These are phyloP conservation scores for Globisporangium cylindrosporum DNA, from an alignment of 352 stramenopile species.

Conservation along the genomic window DNA sequence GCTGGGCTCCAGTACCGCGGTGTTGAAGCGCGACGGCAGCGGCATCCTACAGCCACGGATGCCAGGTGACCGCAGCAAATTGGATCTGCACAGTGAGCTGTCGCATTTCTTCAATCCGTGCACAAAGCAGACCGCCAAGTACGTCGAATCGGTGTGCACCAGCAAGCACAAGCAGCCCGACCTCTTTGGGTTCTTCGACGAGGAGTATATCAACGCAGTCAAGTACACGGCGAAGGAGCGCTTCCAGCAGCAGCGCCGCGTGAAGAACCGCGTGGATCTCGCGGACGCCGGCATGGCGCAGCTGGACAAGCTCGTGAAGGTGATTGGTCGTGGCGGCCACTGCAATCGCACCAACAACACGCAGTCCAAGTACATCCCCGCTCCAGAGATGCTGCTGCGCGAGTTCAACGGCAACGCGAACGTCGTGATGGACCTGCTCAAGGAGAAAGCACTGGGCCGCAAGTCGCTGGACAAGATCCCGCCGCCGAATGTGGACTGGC, in stretches of 20 bases:
- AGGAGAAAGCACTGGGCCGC: slow-evolving; percentile 65
- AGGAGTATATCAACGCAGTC: slow-evolving; percentile 57
- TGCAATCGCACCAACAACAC: slow-evolving; percentile 66
- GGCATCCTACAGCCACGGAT: slow-evolving; percentile 7
- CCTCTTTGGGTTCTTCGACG: slow-evolving; percentile 67
- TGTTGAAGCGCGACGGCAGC: slow-evolving; percentile 12
- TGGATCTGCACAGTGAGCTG: slow-evolving; percentile 41
- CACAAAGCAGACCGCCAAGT: slow-evolving; percentile 32
- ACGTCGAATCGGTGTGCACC: slow-evolving; percentile 31
- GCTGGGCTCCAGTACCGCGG: slow-evolving; percentile 14
- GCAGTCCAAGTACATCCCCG: slow-evolving; percentile 70
- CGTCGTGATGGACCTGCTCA: slow-evolving; percentile 62
- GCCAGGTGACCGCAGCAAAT: slow-evolving; percentile 15
- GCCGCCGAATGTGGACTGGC: slow-evolving; percentile 51
- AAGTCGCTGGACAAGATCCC: slow-evolving; percentile 71
- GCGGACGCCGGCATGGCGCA: slow-evolving; percentile 70
- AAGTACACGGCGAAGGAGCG: slow-evolving; percentile 62
- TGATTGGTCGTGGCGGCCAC: slow-evolving; percentile 62
- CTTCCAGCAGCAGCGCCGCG: slow-evolving; percentile 43
- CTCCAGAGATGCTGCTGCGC: slow-evolving; percentile 60
- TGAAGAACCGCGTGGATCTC: slow-evolving; percentile 68
- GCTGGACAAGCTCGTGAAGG: slow-evolving; percentile 64
- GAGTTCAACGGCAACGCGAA: slow-evolving; percentile 68
- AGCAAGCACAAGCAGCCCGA: slow-evolving; percentile 30
- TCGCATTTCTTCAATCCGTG: slow-evolving; percentile 45